Percentiles rank a stretch among this genome's conserved stretches.
These are phyloP conservation scores for Naganishia cerealis DNA, from an alignment of 1,284 basidiomycete species.

Conservation along the genomic window DNA sequence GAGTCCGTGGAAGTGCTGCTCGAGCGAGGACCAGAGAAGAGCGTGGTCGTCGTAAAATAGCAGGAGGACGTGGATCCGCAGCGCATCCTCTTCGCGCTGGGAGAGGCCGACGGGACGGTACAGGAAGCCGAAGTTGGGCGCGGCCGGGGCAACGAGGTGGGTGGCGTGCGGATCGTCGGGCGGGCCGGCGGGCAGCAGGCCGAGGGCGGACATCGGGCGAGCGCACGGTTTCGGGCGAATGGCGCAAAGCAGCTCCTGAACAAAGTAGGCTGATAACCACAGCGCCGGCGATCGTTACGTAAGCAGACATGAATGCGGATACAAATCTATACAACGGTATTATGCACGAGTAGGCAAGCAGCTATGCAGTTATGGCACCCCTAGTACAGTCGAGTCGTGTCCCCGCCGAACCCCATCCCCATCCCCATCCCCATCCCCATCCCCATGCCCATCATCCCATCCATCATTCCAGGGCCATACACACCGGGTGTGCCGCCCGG, in stretches of 20 bases:
- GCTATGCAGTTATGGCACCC: not conserved
- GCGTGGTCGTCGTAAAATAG: slow-evolving; percentile 35
- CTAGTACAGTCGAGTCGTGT: slow-evolving; percentile 14
- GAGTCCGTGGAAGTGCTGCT: slow-evolving; percentile 30
- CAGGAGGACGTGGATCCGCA: slow-evolving; percentile 33
- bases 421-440: slow-evolving; percentile 22
- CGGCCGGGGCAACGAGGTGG: not conserved
- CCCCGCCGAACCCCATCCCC: slow-evolving; percentile 1
- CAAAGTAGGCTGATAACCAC: too few relatives aligned
- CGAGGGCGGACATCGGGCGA: slow-evolving; percentile 12
- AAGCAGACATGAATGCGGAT: not conserved
- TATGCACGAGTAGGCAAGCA: too few relatives aligned
- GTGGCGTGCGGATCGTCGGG: slow-evolving; percentile 13
- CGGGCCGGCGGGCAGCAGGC: slow-evolving; percentile 14
- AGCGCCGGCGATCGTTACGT: not conserved
- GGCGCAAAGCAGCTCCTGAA: too few relatives aligned
- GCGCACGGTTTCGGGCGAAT: too few relatives aligned
- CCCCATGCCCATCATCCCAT: slow-evolving; percentile 22
- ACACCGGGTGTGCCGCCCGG: slow-evolving; percentile 17
- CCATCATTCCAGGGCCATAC: slow-evolving; percentile 18
- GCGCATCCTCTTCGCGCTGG: slow-evolving; percentile 31
- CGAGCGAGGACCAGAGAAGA: slow-evolving; percentile 33
- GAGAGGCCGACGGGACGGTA: slow-evolving; percentile 20
- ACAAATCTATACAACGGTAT: slow-evolving; percentile 26
- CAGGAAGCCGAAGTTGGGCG: slow-evolving; percentile 13